Evolutionary conservation across 1,139 yeast species (phyloP).

Genomic region (Kazachstania sp.): DNA sequence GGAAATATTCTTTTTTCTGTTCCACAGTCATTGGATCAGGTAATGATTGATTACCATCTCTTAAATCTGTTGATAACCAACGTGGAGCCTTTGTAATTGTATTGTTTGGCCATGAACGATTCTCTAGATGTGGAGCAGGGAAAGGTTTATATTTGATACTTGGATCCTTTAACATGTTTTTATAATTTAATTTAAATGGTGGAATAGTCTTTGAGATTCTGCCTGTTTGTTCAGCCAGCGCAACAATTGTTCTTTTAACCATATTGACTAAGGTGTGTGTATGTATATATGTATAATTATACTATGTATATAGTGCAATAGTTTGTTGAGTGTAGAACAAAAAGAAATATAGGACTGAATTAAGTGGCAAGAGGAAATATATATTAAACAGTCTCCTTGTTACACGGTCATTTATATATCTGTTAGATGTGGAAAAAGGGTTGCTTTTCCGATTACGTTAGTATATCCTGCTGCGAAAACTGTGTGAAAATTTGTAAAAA

Average conservation of each 20-base stretch:
- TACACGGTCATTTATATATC: too few species aligned
- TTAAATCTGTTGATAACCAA: constrained; percentile 91
- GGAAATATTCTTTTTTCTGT: constrained; percentile 83
- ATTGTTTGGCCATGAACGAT: constrained; percentile 83
- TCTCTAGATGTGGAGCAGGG: constrained; percentile 56
- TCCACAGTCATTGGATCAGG: constrained; percentile 95
- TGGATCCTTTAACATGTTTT: constrained; percentile 61
- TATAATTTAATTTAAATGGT: constrained; percentile 31
- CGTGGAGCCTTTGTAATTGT: constrained; percentile 76
- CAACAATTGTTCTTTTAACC: constrained; percentile 9
- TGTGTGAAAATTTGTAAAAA: too few species aligned
- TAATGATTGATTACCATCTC: constrained; percentile 95
- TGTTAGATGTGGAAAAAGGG: too few species aligned
- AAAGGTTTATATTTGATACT: constrained; percentile 66
- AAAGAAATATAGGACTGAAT: too few species aligned
- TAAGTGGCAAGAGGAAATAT: too few species aligned
- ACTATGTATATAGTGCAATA: not conserved
- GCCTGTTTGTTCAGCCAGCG: constrained; percentile 10
- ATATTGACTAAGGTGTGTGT: not conserved
- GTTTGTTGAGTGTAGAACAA: not conserved
- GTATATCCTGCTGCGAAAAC: too few species aligned
- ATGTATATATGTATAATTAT: not conserved
- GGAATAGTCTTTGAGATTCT: constrained; percentile 23
- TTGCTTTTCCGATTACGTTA: too few species aligned
- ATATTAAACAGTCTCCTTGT: too few species aligned